Evolutionary conservation across 1,284 basidiomycete species (phyloP), one percentile per base, ranked within the genome.

Genomic region (Boletus semigastroideus): DNA sequence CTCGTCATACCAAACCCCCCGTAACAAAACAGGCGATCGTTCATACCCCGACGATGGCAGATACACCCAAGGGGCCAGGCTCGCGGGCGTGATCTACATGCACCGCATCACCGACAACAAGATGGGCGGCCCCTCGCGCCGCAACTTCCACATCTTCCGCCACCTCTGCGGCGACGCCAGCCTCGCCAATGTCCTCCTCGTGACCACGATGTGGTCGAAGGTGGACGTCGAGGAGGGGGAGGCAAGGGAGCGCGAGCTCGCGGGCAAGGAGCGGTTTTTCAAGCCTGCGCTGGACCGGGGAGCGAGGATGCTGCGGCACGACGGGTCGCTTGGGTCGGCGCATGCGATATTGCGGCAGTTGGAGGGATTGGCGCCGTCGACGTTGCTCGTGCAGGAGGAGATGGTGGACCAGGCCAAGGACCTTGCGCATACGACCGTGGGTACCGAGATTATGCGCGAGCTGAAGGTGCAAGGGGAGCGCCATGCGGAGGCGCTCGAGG

Each of bases 1-100:
- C 5, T 19, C 17, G 11, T 22, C 10, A 8, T 19, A 42, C 30
- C 5, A 22, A n/a, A 22, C 7, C 12, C 25, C n/a, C 3, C 3
- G 10, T 22, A 36, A 16, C 0, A 4, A 16, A 40, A 10, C 3
- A 14, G 28, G 46, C n/a, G 8, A 22, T 22, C 22, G 22, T 22
- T 33, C 40, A 38, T 44, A 39, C 45, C 36, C 31, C 16, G 28
- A 20, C 20, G 22, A 22, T 22, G 22, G 22, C 54, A 76, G 74
- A 36, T 76, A 76, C 46, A 57, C 68, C 42, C 50, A 62, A 28
- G 67, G 69, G 1, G 53, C 60, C 42, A 74, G 64, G 40, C 67
- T 82, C 17, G 66, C 72, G 5, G 80, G 80, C 0, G 62, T 82
- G 49, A 70, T 82, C n/a, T 82, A 81, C 56, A 67, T 79, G 65